Evolutionary conservation across 164 flowering plant genomes (phyloP).

Genomic region (Litsea cubeba): DNA sequence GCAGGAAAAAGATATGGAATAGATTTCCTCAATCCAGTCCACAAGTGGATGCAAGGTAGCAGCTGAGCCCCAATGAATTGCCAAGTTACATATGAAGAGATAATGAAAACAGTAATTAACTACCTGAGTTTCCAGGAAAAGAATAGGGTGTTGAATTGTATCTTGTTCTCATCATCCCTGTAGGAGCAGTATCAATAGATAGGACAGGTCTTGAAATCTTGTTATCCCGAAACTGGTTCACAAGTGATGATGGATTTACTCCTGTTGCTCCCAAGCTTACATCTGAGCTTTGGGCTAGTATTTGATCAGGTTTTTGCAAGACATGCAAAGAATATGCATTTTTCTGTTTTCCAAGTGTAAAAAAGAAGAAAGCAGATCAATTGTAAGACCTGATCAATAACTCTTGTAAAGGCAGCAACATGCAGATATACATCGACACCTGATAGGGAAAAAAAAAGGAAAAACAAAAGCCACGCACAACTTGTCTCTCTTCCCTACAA

Average conservation of each 20-base stretch:
- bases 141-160: slow-evolving; percentile 42
- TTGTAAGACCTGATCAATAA: not conserved
- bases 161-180: slow-evolving; percentile 33
- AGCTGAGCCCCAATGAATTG: not conserved
- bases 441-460: too few relatives aligned
- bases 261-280: slow-evolving; percentile 28
- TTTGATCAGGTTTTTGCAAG: slow-evolving; percentile 30
- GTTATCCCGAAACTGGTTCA: slow-evolving; percentile 34
- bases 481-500: too few relatives aligned
- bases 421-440: too few relatives aligned
- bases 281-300: slow-evolving; percentile 36
- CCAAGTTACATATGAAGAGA: not conserved
- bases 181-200: slow-evolving; percentile 28
- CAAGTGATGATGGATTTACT: slow-evolving; percentile 26
- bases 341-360: slow-evolving; percentile 21
- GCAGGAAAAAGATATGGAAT: too few relatives aligned
- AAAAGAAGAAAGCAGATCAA: not conserved
- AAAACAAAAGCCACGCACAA: too few relatives aligned
- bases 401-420: too few relatives aligned
- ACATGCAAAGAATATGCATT: slow-evolving; percentile 17
- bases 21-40: too few relatives aligned
- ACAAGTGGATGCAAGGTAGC: not conserved
- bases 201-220: slow-evolving; percentile 24
- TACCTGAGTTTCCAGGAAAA: slow-evolving; percentile 55
- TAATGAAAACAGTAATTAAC: slow-evolving; percentile 1